phyloP scores from a whole-genome alignment of 768 basidiomycete species.

The Termitomyces eurrhizus region DNA sequence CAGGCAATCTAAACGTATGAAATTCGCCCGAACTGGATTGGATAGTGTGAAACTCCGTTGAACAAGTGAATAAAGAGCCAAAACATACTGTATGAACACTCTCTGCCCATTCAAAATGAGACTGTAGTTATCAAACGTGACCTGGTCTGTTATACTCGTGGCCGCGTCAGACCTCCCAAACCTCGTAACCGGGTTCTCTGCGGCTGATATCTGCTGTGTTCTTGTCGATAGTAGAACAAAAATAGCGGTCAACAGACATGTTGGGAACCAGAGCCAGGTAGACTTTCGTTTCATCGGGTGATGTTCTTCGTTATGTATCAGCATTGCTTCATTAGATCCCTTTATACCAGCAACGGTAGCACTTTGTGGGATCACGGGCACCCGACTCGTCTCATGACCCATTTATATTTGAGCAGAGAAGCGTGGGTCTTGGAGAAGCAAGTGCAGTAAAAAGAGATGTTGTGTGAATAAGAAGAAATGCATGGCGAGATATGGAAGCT shows the following conservation, averaged over 20 bases:
- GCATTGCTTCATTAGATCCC: background rate
- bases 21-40: constrained; percentile 77
- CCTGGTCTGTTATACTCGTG: constrained; percentile 30
- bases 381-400: constrained; percentile 1
- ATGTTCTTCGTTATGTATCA: background rate
- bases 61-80: background rate
- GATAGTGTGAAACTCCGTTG: background rate
- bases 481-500: background rate
- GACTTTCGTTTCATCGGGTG: constrained; percentile 18
- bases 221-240: constrained; percentile 23
- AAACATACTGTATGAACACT: constrained; percentile 66
- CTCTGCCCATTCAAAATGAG: constrained; percentile 66
- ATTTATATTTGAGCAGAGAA: background rate
- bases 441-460: background rate
- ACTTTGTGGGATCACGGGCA: background rate
- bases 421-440: background rate
- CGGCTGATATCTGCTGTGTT: constrained; percentile 3
- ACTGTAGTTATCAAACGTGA: constrained; percentile 65
- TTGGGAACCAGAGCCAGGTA: constrained; percentile 24
- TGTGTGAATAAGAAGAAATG: background rate
- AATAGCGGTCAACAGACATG: constrained; percentile 21
- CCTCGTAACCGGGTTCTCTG: background rate
- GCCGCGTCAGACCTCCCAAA: constrained; percentile 6
- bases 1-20: constrained; percentile 78
- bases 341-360: background rate